Evolutionary conservation across 495 filamentous ascomycete species (phyloP).

Genomic region (Tuber umbilicatum): DNA sequence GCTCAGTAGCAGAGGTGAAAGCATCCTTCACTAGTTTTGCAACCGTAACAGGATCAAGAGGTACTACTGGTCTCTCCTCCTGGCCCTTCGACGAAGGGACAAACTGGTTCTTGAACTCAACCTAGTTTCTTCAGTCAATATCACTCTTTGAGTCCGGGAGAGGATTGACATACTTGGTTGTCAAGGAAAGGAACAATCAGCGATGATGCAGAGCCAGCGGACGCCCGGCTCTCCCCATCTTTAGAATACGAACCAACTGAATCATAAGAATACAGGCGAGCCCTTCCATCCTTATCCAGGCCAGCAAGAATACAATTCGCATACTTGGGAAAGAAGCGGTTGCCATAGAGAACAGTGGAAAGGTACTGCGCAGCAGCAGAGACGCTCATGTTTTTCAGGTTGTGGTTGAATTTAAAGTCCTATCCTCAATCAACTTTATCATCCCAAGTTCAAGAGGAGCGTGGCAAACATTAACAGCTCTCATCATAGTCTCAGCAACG

Average conservation of each 20-base stretch:
- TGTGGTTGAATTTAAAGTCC: slow-evolving; percentile 43
- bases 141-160: background rate
- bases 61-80: slow-evolving; percentile 51
- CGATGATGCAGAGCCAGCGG: slow-evolving; percentile 88
- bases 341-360: slow-evolving; percentile 88
- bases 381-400: slow-evolving; percentile 61
- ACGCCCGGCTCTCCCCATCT: slow-evolving; percentile 89
- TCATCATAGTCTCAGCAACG: slow-evolving; percentile 41
- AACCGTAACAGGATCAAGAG: slow-evolving; percentile 63
- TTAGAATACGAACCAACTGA: slow-evolving; percentile 79
- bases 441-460: background rate
- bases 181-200: slow-evolving; percentile 99
- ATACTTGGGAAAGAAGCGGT: slow-evolving; percentile 98
- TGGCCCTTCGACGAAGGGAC: slow-evolving; percentile 69
- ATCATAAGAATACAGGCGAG: slow-evolving; percentile 93
- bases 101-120: slow-evolving; percentile 99
- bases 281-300: slow-evolving; percentile 88
- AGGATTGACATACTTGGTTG: slow-evolving; percentile 56
- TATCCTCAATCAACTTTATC: slow-evolving; percentile 18
- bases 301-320: slow-evolving; percentile 87
- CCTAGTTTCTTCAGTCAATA: slow-evolving; percentile 41
- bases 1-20: slow-evolving; percentile 94
- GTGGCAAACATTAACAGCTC: slow-evolving; percentile 39
- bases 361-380: slow-evolving; percentile 87
- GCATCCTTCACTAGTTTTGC: slow-evolving; percentile 89